Evolutionary conservation across 257 asterid species (phyloP), one percentile per base, ranked within the genome.

Genomic region (Thymus mandschuricus): DNA sequence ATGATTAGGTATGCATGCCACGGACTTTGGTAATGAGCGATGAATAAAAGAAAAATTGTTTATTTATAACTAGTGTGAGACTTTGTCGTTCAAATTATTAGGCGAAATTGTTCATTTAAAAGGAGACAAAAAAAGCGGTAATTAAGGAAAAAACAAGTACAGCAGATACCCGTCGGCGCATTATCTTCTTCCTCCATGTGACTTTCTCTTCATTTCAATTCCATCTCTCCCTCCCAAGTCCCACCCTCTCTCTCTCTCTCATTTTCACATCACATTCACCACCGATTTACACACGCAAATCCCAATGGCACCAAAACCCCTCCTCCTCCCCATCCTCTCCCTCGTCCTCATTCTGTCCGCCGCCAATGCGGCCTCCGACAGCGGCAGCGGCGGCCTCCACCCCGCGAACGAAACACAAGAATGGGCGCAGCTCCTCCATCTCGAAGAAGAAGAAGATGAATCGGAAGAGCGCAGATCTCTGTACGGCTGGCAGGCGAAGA

Each of bases 141-240:
- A 79, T 84, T 48, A 78, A 66, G 86, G 82, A 21, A 73, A 75
- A 48, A 44, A 8, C 31, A 50, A 27, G 68, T 60, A 61, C 75
- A 61, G 80, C 73, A 46, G 64, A 63, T 55, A 52, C 67, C 56
- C 70, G 61, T 78, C 81, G 83, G 83, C 81, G 78, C 80, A 64
- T 72, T 77, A 57, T 76, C 78, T 76, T 60, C 83, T 10, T 73
- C 75, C 73, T 70, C 82, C 88, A 77, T 71, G 88, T 83, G 86
- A 80, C 79, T 13, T 59, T 1, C 6, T 73, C 6, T 54, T 44
- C 70, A 46, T 62, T 73, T 57, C 75, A 44, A 2, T 10, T 44
- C 49, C 56, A 6, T n/a, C 21, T 50, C 55, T 1, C 8, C 5
- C 28, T 4, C 57, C 52, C 51, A 40, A 9, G 63, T 40, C 71